Base-by-base conservation (phyloP, 352 stramenopile species). In the Globisporangium paroecandrum region DNA sequence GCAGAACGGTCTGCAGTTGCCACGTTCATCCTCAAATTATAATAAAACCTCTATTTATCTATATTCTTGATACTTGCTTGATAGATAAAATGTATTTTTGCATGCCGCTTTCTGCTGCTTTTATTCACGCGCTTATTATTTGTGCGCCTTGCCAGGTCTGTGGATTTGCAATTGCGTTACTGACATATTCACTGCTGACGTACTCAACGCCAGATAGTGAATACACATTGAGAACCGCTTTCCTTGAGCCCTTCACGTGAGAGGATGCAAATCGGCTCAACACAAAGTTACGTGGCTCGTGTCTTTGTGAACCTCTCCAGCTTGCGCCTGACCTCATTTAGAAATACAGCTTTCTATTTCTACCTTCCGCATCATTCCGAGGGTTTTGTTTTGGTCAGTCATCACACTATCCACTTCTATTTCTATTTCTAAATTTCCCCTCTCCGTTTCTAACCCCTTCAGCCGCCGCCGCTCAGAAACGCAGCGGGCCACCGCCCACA, bases 291-390 rank as follows among this genome's bases (percentile, higher is more conserved):
- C 6, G 43, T 22, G 7, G 43, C 1, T 51, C 18, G 18, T 51
- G 15, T 51, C 18, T 51, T 22, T 51, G 43, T 51, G 43, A 51
- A 12, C 18, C 6, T 4, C 9, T 22, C 13, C 34, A 41, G 7
- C 34, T 46, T 13, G 29, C 38, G 4, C 13, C 43, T 51, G 18
- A 51, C 43, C 43, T 22, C 43, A 51, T 51, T 24, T 51, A 51
- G 43, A 51, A 51, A 51, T 51, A 24, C 18, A 8, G 6, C 2
- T 73, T 70, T 63, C 58, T 70, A 70, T 66, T 73, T 73, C 68
- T 73, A 67, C 9, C 34, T 53, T 20, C 6, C 38, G 3, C 6
- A 32, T 22, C 41, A 47, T 57, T 56, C 60, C 18, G 49, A 18
- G n/a, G 60, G 46, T 51, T 9, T 20, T 49, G 32, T 38, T 36